phyloP scores from a whole-genome alignment of 768 basidiomycete genomes.

The Coprinopsis cinerea region DNA sequence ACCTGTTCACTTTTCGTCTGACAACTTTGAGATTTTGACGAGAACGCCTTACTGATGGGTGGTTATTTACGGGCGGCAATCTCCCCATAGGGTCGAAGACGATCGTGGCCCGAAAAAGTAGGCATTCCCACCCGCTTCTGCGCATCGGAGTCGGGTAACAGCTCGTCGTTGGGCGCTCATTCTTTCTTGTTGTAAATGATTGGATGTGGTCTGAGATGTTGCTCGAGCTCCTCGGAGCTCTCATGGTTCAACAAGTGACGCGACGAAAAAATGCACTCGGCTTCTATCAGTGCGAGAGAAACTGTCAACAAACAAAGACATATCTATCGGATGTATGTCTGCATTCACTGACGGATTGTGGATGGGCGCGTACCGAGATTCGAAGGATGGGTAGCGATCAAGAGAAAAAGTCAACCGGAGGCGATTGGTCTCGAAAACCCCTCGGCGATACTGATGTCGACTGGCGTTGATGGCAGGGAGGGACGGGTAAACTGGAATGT shows the following conservation, averaged over 20 bases:
- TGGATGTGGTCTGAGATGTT: neutral
- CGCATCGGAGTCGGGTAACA: neutral
- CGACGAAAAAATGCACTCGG: too few relatives aligned
- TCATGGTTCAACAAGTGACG: too few relatives aligned
- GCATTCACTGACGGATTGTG: too few relatives aligned
- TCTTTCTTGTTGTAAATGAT: neutral
- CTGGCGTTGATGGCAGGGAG: neutral
- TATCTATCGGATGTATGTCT: too few relatives aligned
- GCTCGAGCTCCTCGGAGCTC: neutral
- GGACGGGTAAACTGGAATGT: neutral
- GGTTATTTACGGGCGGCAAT: too few relatives aligned
- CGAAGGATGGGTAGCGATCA: neutral
- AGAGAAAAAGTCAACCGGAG: neutral
- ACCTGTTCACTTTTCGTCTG: too few relatives aligned
- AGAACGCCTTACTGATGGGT: too few relatives aligned
- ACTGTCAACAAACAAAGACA: too few relatives aligned
- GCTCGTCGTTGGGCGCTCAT: neutral
- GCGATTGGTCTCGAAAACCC: neutral
- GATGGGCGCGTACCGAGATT: too few relatives aligned
- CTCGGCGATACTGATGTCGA: slow-evolving; percentile 2
- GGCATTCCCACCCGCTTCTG: neutral
- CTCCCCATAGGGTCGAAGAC: too few relatives aligned
- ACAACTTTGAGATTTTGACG: too few relatives aligned
- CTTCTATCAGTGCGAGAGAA: neutral
- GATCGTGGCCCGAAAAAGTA: neutral